Evolutionary conservation across 169 alveolate genomes (phyloP).

Genomic region (Theileria annulata): DNA sequence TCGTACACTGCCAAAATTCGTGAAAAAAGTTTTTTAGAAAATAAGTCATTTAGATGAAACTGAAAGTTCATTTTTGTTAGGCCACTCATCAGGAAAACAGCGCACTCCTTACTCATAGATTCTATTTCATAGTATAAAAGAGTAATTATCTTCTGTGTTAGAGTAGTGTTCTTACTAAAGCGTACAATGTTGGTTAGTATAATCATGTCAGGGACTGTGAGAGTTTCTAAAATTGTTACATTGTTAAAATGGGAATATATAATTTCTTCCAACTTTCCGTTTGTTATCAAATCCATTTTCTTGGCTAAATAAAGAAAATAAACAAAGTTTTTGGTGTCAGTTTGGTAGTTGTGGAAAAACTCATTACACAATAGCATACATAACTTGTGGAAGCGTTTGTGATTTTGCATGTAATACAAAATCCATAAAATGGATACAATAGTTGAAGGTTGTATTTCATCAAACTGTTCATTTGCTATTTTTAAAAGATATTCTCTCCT

Average conservation of each 20-base stretch:
- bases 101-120: constrained; percentile 21
- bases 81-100: constrained; percentile 25
- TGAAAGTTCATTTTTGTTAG: constrained; percentile 31
- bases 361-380: constrained; percentile 41
- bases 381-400: constrained; percentile 10
- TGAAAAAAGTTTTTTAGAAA: constrained; percentile 18
- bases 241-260: constrained; percentile 22
- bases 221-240: constrained; percentile 21
- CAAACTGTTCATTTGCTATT: constrained; percentile 26
- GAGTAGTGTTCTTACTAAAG: neutral
- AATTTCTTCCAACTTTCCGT: constrained; percentile 12
- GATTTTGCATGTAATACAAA: constrained; percentile 26
- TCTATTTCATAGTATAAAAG: constrained; percentile 37
- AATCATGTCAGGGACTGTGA: constrained; percentile 31
- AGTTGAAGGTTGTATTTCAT: constrained; percentile 15
- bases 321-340: constrained; percentile 13
- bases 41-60: constrained; percentile 18
- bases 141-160: constrained; percentile 29
- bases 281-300: constrained; percentile 19
- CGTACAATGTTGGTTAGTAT: constrained; percentile 19
- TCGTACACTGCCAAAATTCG: constrained; percentile 28
- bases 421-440: constrained; percentile 47
- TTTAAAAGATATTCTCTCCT: constrained; percentile 15
- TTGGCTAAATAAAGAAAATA: constrained; percentile 21
- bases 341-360: constrained; percentile 25